These are phyloP conservation scores for Fomitopsis pulvina DNA, from an alignment of 768 basidiomycete species.

Conservation along the genomic window DNA sequence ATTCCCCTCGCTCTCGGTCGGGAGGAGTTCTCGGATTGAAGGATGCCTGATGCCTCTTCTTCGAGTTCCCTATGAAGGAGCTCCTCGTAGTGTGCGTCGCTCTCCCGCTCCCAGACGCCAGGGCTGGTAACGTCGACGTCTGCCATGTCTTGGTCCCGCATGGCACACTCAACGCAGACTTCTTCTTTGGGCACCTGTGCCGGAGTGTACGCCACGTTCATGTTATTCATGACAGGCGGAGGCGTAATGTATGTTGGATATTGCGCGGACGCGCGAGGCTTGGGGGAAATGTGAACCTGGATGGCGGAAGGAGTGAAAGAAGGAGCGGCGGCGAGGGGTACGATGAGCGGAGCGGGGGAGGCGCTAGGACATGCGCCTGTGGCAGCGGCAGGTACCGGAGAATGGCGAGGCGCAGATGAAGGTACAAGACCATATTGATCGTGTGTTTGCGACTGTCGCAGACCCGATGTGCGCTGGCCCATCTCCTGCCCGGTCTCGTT, in stretches of 20 bases:
- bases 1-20: slow-evolving; percentile 62
- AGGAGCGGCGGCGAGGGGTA: slow-evolving; percentile 40
- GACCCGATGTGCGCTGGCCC: slow-evolving; percentile 21
- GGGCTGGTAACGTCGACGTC: slow-evolving; percentile 85
- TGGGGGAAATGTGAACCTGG: slow-evolving; percentile 58
- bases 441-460: slow-evolving; percentile 9
- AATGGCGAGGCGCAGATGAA: slow-evolving; percentile 39
- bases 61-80: slow-evolving; percentile 65
- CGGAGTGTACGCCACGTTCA: slow-evolving; percentile 54
- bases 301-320: slow-evolving; percentile 25
- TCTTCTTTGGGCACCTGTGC: slow-evolving; percentile 61
- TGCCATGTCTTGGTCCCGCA: slow-evolving; percentile 98
- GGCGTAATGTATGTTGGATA: slow-evolving; percentile 75
- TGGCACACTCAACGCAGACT: slow-evolving; percentile 93
- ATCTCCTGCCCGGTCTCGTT: slow-evolving; percentile 13
- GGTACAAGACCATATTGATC: slow-evolving; percentile 22
- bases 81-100: slow-evolving; percentile 78
- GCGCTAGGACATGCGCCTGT: slow-evolving; percentile 24
- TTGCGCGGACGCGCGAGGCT: slow-evolving; percentile 60
- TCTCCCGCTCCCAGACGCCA: slow-evolving; percentile 88
- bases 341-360: slow-evolving; percentile 38
- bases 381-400: slow-evolving; percentile 35
- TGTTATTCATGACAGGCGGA: slow-evolving; percentile 40
- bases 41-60: slow-evolving; percentile 48
- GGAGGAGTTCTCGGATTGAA: slow-evolving; percentile 43